Base-by-base conservation (phyloP, 306 rosid genomes). In the Trifolium pratense region DNA sequence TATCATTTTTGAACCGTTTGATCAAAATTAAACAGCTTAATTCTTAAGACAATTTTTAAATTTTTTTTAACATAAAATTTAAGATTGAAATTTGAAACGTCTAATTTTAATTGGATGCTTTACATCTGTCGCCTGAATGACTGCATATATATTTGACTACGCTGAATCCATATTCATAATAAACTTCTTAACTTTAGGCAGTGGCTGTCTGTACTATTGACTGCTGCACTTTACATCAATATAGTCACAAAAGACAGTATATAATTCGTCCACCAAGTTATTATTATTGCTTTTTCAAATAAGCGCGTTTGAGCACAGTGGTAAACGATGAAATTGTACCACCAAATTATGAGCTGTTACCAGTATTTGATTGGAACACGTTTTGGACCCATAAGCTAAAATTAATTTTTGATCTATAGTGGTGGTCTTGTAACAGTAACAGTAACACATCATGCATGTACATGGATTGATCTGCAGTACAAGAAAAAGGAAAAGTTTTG, bases 311-410 rank as follows among this genome's bases (percentile, higher is more conserved):
- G 16, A 13, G 2, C 32, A 21, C n/a, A n/a, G n/a, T 11, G 6
- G n/a, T 7, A 56, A 56, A 56, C 3, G 16, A 56, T 56, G n/a
- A 5, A 56, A 56, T 56, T 23, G 62, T 56, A 23, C 62, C 62
- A 21, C 1, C 62, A 21, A 21, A 23, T n/a, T 5, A 48, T 56
- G 34, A 56, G 34, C 32, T 56, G 62, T 11, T 56, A 56, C 16
- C 7, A 10, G 16, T 21, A 12, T 42, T 2, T 42, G 4, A 15
- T 48, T 56, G 9, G 25, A 21, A 21, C 31, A 56, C 62, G 32
- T 21, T 55, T 55, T 58, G 64, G 64, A 23, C 64, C 62, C 64
- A 58, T 58, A 29, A 29, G 32, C 32, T 29, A 29, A 12, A 58
- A 26, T 58, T 13, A 57, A 26, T 25, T 7, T 26, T 58, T 58